These are phyloP conservation scores for Ophiosphaerella herpotricha DNA, from an alignment of 2,329 filamentous ascomycete species.

Conservation along the genomic window DNA sequence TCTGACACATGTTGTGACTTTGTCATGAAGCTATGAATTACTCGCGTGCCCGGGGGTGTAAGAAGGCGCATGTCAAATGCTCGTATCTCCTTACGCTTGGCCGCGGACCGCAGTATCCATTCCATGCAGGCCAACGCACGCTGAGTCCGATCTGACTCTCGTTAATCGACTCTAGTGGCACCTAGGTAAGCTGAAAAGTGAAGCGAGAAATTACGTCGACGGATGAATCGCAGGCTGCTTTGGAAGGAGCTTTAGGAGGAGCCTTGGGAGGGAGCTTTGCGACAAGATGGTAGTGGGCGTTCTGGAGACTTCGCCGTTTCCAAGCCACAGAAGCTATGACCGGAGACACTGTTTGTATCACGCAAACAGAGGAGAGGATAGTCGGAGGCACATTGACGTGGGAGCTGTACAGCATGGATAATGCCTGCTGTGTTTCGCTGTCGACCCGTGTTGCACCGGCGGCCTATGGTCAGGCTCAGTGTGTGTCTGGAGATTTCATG, in stretches of 20 bases:
- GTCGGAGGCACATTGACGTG: constrained; percentile 1
- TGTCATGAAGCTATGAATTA: too few relatives aligned
- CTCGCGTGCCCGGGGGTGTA: too few relatives aligned
- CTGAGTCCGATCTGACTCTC: constrained; percentile 6
- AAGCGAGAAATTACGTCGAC: neutral
- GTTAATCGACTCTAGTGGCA: constrained; percentile 1
- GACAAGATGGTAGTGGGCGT: too few relatives aligned
- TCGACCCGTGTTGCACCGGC: constrained; percentile 17
- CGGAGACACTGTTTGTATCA: neutral
- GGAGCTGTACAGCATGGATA: constrained; percentile 17
- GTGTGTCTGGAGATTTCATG: constrained; percentile 5
- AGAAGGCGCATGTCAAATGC: too few relatives aligned
- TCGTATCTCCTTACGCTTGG: neutral
- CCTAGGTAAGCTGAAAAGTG: neutral
- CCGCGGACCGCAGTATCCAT: neutral
- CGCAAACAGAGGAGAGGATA: too few relatives aligned
- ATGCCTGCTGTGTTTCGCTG: constrained; percentile 20
- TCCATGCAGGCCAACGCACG: constrained; percentile 6
- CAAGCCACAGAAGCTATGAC: neutral
- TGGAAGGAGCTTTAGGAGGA: too few relatives aligned
- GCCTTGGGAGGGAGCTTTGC: too few relatives aligned
- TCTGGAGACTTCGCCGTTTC: too few relatives aligned
- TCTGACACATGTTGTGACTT: too few relatives aligned
- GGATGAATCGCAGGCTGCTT: too few relatives aligned
- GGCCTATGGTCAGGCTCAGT: constrained; percentile 4